Evolutionary conservation across 768 basidiomycete genomes (phyloP), one percentile per base, ranked within the genome.

Genomic region (Leccinum aurantiacum): DNA sequence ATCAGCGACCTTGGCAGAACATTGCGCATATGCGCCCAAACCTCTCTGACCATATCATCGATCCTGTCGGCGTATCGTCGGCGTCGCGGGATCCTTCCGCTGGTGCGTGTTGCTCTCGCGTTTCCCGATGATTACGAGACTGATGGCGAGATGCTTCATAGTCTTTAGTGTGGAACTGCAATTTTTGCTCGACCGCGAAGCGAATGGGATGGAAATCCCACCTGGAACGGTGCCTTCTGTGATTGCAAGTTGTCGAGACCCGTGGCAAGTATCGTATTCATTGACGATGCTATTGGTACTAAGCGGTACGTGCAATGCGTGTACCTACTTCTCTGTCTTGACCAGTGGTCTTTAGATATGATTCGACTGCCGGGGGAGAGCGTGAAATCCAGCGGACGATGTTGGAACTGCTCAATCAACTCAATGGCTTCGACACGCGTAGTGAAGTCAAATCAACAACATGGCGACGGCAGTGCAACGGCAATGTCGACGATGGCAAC

Each of bases 321-420:
- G 15, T 53, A 22, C 6, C 14, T 51, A 25, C 31, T 44, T 58
- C 55, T 57, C 13, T 44, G 31, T 51, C 53, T 54, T 65, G 58
- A 61, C 60, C 2, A 7, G 11, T 29, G 13, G 37, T 44, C 46
- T 51, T 14, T 53, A 97, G 94, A 60, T 99, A 98, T 73, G 97
- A 99, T 65, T 98, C 96, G 22, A 95, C 95, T 56, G 98, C 95
- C 3, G 96, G 97, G 31, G 97, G 97, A 63, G 96, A 99, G 77
- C 91, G 96, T 64, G 97, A 99, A 79, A 98, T 99, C 97, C 97
- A 99, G 74, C 86, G 97, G 60, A 99, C 97, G 15, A 98, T 99
- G 97, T 82, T 98, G 77, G 97, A 99, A 74, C 82, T 99, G 52
- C 84, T 99, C 54, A 99, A 99, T 73, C 97, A 99, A 76, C 82